Percentiles rank a stretch among this genome's conserved stretches.
Conservation (phyloP, 805 yeast species). For the Ogataea thermomethanolica region DNA sequence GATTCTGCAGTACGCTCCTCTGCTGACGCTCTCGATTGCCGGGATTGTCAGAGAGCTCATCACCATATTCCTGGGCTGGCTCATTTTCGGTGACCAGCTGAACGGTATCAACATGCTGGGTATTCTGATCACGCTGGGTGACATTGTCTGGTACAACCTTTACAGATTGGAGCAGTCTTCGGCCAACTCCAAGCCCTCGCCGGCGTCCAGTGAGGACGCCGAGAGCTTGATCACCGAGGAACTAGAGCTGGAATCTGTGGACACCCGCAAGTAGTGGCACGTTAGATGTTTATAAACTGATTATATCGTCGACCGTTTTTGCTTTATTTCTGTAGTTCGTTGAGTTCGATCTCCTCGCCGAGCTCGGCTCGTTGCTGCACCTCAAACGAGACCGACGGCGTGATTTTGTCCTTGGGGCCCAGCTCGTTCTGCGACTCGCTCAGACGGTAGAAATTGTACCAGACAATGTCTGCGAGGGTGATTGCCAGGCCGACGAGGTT, state of each 20-base stretch:
- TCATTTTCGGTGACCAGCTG: conserved; percentile 69
- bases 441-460: conserved; percentile 73
- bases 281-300: not conserved
- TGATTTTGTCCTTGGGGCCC: conserved; percentile 9
- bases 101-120: conserved; percentile 68
- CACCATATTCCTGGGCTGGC: conserved; percentile 63
- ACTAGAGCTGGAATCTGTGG: conserved; percentile 16
- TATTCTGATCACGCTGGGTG: conserved; percentile 61
- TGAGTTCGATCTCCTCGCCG: conserved; percentile 17
- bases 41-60: conserved; percentile 90
- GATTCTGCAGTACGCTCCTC: conserved; percentile 72
- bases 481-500: conserved; percentile 72
- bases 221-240: conserved; percentile 18
- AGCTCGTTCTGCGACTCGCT: conserved; percentile 23
- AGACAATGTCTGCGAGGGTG: conserved; percentile 73
- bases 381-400: conserved; percentile 11
- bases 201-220: conserved; percentile 14
- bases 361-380: not conserved
- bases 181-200: conserved; percentile 7
- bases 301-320: not conserved
- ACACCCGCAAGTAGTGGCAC: conserved; percentile 5
- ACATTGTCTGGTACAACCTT: conserved; percentile 76
- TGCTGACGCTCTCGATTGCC: conserved; percentile 77
- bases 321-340: conserved; percentile 10
- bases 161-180: conserved; percentile 39